These are phyloP conservation scores for Naganishia onofrii DNA, from an alignment of 768 basidiomycete species.

Conservation along the genomic window DNA sequence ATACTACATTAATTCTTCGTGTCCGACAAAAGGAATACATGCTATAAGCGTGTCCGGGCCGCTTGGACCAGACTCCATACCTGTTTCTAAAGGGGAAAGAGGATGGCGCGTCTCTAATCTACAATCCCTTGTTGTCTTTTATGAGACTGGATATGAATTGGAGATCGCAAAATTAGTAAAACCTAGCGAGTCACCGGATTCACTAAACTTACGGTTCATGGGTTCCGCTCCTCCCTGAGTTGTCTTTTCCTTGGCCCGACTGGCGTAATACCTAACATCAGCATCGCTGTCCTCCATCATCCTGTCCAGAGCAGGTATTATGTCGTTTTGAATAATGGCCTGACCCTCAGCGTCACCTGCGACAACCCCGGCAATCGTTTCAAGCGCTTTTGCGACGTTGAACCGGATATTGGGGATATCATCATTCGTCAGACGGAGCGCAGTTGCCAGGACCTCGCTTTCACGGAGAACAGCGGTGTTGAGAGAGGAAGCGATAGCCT, in stretches of 20 bases:
- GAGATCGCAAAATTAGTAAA: not conserved
- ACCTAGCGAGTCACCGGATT: not conserved
- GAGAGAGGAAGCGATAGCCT: constrained; percentile 94
- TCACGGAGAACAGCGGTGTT: constrained; percentile 76
- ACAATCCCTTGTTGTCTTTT: constrained; percentile 6
- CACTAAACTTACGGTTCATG: constrained; percentile 12
- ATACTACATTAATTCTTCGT: constrained; percentile 24
- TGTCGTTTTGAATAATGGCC: constrained; percentile 68
- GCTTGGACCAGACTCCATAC: not conserved
- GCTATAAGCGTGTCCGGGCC: constrained; percentile 2
- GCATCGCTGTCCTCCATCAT: constrained; percentile 86
- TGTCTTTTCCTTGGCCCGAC: constrained; percentile 68
- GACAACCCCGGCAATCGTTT: constrained; percentile 75
- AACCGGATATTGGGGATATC: constrained; percentile 99
- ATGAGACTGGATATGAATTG: constrained; percentile 7
- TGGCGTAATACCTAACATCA: constrained; percentile 92
- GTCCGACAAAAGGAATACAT: constrained; percentile 17
- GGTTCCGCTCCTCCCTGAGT: constrained; percentile 29
- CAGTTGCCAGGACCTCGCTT: constrained; percentile 72
- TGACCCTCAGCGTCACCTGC: constrained; percentile 64
- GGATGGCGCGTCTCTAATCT: not conserved
- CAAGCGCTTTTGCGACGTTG: constrained; percentile 93
- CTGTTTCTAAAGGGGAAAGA: not conserved
- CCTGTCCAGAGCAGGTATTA: constrained; percentile 79
- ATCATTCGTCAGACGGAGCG: constrained; percentile 77